Percentiles rank a stretch among this genome's conserved stretches.
These are phyloP conservation scores for Ogataea neopini DNA, from an alignment of 805 yeast species.

Conservation along the genomic window DNA sequence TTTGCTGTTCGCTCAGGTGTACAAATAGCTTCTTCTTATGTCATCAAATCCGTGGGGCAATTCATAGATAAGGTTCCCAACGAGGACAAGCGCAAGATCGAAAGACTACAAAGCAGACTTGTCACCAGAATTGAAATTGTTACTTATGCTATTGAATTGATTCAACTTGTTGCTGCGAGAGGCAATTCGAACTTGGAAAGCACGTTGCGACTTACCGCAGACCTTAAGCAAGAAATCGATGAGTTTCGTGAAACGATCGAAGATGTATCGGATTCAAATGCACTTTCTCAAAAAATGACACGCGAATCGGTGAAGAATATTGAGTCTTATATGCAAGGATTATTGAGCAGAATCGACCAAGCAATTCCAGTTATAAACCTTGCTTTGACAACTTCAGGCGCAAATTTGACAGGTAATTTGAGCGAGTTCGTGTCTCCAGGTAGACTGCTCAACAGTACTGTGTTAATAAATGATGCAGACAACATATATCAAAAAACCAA, in stretches of 20 bases:
- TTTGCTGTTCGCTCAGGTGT: constrained; percentile 78
- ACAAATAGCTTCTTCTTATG: constrained; percentile 71
- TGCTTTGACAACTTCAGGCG: constrained; percentile 69
- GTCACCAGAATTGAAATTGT: constrained; percentile 61
- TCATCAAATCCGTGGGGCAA: constrained; percentile 60
- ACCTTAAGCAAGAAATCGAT: constrained; percentile 57
- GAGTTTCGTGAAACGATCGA: constrained; percentile 53
- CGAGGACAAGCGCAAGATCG: constrained; percentile 49
- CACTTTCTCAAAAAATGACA: constrained; percentile 7
- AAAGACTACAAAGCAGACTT: constrained; percentile 44
- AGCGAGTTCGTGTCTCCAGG: constrained; percentile 59
- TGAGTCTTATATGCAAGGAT: constrained; percentile 47
- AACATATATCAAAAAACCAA: constrained; percentile 18
- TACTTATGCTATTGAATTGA: constrained; percentile 65
- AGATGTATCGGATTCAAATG: constrained; percentile 24
- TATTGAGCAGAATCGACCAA: constrained; percentile 59
- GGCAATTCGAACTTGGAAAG: constrained; percentile 60
- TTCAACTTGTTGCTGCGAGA: constrained; percentile 59
- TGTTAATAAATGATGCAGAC: constrained; percentile 43
- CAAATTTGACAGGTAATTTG: constrained; percentile 51
- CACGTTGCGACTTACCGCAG: constrained; percentile 54
- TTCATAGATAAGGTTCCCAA: constrained; percentile 57
- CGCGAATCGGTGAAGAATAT: constrained; percentile 43
- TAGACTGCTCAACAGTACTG: constrained; percentile 61
- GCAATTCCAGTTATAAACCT: constrained; percentile 67